Base-by-base conservation (phyloP, 2,329 filamentous ascomycete species). In the Exophiala phaeomuriformis region DNA sequence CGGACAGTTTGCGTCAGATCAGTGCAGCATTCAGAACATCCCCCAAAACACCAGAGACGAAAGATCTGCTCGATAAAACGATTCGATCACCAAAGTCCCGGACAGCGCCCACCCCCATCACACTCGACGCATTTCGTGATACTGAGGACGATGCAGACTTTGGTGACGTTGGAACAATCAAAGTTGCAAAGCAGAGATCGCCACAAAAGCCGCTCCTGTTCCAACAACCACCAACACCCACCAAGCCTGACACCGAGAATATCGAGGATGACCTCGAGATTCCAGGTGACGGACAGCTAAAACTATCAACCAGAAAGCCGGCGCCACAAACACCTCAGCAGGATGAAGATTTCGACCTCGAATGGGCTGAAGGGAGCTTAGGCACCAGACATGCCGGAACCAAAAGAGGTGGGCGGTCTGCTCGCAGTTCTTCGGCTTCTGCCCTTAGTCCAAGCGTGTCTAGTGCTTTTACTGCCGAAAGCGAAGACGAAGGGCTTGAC, bases 291-390 rank as follows among this genome's bases (percentile, higher is more conserved):
- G 79, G 82, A 60, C 68, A 72, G 40, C 71, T 90, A 33, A 82
- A 77, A 63, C 75, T 90, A 33, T 82, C 82, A 36, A 66, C 70
- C 5, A 80, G 77, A 39, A 73, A 71, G 64, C 80, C 86, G 35
- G 79, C 81, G 35, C 80, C 83, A 19, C 82, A 80, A 64, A 83
- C 82, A 2, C 81, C 84, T 3, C 76, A 77, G 9, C 79, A 77
- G 58, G 72, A 74, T 47, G 88, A 95, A 49, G 90, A 95, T 57
- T 83, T 95, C 62, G 90, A 86, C 61, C 57, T 74, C 56, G 84
- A 96, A 66, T 95, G 91, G 86, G 88, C 86, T 49, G 93, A 97
- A 71, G 90, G 90, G 51, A 96, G 90, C 67, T 77, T 96, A 55
- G 90, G 91, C 37, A 95, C 91, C 42, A 82, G 91, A 53, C 91